Evolutionary conservation across 2,329 filamentous ascomycete genomes (phyloP), one percentile per base, ranked within the genome.

Genomic region (Tolypocladium nubicola): DNA sequence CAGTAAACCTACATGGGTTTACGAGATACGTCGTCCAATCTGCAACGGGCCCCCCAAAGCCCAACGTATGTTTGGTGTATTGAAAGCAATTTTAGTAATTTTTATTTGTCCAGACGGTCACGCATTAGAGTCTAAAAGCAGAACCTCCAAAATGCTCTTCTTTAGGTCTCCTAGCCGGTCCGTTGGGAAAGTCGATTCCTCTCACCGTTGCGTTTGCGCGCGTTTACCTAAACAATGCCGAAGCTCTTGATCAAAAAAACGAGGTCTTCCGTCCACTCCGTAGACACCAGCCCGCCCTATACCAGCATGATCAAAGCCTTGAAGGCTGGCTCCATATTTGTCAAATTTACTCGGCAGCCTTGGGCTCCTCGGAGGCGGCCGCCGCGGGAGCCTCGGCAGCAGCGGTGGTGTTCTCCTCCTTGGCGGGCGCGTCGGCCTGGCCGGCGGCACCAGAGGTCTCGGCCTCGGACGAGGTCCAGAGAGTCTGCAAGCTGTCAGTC

Each of bases 391-490:
- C 77, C 68, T 85, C 84, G 59, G 79, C 71, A 62, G 81, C 76
- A 66, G 79, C 77, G 60, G 79, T 69, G 64, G 83, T 76, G 63
- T 77, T 75, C 38, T 73, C 70, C 60, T 75, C 73, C 69, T 74
- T 73, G 57, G 56, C 53, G 30, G 70, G 64, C 59, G 84, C 74
- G 60, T 81, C 75, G 60, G 77, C 73, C 67, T 82, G 77, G 61
- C 74, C 73, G 61, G 75, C 73, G 60, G 74, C 75, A 62, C 82
- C 80, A 65, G 87, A 78, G 69, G 89, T 84, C 82, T 97, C 94
- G 63, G 92, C 90, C 85, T 97, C 94, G 66, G 93, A 97, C 61
- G 93, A 97, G 71, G 94, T 97, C 94, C 94, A 97, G 76, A 97
- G 91, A 65, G 94, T 97, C 92, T 97, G 66, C 52, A 57, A 23